Evolutionary conservation across 768 basidiomycete species (phyloP).

Genomic region (Pleurotus djamor): DNA sequence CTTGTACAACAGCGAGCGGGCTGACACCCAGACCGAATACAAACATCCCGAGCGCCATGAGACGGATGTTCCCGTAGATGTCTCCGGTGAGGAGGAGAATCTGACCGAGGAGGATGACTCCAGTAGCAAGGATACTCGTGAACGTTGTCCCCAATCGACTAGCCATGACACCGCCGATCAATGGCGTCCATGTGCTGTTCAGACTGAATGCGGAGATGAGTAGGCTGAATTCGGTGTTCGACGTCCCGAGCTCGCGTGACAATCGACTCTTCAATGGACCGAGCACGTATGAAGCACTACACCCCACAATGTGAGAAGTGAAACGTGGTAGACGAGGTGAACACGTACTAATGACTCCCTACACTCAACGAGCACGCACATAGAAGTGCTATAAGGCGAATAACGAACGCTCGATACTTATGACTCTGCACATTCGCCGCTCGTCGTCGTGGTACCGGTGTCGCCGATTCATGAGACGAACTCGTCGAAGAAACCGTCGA

Average conservation of each 20-base stretch:
- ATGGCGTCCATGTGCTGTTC: constrained; percentile 73
- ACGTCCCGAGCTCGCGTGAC: constrained; percentile 66
- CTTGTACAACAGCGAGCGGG: constrained; percentile 81
- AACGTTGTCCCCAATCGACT: constrained; percentile 70
- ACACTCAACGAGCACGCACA: constrained; percentile 75
- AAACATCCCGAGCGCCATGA: constrained; percentile 77
- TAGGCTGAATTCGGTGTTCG: constrained; percentile 76
- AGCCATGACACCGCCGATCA: constrained; percentile 72
- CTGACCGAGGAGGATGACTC: constrained; percentile 63
- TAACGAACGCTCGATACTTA: constrained; percentile 34
- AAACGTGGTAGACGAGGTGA: background rate
- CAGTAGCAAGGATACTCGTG: constrained; percentile 73
- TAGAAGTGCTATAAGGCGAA: constrained; percentile 59
- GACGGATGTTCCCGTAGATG: constrained; percentile 51
- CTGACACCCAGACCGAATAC: constrained; percentile 79
- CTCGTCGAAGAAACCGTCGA: background rate
- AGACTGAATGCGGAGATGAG: constrained; percentile 76
- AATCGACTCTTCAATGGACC: constrained; percentile 77
- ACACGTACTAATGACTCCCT: constrained; percentile 72
- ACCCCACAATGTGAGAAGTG: too few relatives aligned
- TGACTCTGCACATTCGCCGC: background rate
- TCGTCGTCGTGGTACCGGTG: background rate
- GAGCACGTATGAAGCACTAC: constrained; percentile 70
- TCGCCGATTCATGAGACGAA: background rate
- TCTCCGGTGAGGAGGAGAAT: constrained; percentile 66